phyloP scores from a whole-genome alignment of 2,329 filamentous ascomycete species.

The Aspergillus ruber region DNA sequence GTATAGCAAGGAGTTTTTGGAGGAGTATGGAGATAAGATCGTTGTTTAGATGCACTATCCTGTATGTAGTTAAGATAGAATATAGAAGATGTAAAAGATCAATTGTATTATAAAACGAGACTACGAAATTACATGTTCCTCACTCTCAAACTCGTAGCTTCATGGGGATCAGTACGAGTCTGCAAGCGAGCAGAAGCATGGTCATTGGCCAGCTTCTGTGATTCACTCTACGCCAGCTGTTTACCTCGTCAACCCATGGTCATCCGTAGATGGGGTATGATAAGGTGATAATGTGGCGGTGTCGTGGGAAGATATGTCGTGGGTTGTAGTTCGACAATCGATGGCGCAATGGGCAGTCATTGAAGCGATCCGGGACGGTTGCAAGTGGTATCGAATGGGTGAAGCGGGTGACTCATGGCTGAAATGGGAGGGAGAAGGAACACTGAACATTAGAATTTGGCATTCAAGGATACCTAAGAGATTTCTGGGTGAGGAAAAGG shows the following conservation, averaged over 20 bases:
- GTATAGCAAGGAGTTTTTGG: slow-evolving; percentile 13
- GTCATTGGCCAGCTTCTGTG: slow-evolving; percentile 15
- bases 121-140: slow-evolving; percentile 24
- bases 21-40: neutral
- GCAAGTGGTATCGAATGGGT: too few relatives aligned
- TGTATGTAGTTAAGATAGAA: neutral
- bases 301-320: neutral
- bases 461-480: neutral
- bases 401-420: too few relatives aligned
- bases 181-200: slow-evolving; percentile 32
- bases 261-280: slow-evolving; percentile 27
- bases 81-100: neutral
- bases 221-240: slow-evolving; percentile 82
- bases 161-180: slow-evolving; percentile 33
- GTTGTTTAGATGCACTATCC: too few relatives aligned
- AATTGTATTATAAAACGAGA: too few relatives aligned
- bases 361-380: too few relatives aligned
- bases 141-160: slow-evolving; percentile 37
- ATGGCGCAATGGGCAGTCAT: too few relatives aligned
- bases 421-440: too few relatives aligned
- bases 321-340: too few relatives aligned
- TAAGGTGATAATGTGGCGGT: slow-evolving; percentile 82
- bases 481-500: slow-evolving; percentile 1
- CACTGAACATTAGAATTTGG: too few relatives aligned
- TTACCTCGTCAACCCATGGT: slow-evolving; percentile 74